A percentile compares a stretch with the other conserved stretches of the same genome.
Evolutionary conservation across 495 filamentous ascomycete genomes (phyloP).

Genomic region (Penicillium desertorum): DNA sequence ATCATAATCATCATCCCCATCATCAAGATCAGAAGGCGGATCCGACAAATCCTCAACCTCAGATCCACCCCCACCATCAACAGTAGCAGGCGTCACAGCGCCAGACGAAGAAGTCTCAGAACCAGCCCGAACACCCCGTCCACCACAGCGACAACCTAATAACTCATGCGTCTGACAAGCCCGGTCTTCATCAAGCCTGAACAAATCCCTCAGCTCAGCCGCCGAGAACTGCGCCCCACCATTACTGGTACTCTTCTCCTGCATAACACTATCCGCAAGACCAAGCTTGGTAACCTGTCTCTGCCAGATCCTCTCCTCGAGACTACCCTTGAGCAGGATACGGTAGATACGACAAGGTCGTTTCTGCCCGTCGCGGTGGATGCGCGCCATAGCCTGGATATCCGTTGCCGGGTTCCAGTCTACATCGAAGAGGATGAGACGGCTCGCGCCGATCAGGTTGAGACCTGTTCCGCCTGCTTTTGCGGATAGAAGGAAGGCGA

Average conservation of each 20-base stretch:
- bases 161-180: conserved; percentile 67
- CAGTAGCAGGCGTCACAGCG: conserved; percentile 17
- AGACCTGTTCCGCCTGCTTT: conserved; percentile 75
- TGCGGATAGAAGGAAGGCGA: conserved; percentile 79
- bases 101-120: conserved; percentile 10
- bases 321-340: conserved; percentile 66
- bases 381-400: conserved; percentile 81
- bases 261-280: conserved; percentile 66
- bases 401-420: conserved; percentile 86
- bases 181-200: conserved; percentile 61
- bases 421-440: conserved; percentile 75
- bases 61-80: conserved; percentile 23
- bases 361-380: conserved; percentile 78
- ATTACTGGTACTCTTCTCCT: conserved; percentile 52
- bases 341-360: conserved; percentile 70
- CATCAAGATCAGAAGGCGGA: conserved; percentile 7
- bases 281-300: conserved; percentile 76
- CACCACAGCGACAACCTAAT: conserved; percentile 65
- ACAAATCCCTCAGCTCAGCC: conserved; percentile 71
- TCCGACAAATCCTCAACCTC: conserved; percentile 28
- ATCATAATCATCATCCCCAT: conserved; percentile 34
- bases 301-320: conserved; percentile 86
- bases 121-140: conserved; percentile 41
- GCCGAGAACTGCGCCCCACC: conserved; percentile 57
- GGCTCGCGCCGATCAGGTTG: conserved; percentile 75